phyloP scores from a whole-genome alignment of 2,329 filamentous ascomycete genomes.

The Cladosporium colombiae region DNA sequence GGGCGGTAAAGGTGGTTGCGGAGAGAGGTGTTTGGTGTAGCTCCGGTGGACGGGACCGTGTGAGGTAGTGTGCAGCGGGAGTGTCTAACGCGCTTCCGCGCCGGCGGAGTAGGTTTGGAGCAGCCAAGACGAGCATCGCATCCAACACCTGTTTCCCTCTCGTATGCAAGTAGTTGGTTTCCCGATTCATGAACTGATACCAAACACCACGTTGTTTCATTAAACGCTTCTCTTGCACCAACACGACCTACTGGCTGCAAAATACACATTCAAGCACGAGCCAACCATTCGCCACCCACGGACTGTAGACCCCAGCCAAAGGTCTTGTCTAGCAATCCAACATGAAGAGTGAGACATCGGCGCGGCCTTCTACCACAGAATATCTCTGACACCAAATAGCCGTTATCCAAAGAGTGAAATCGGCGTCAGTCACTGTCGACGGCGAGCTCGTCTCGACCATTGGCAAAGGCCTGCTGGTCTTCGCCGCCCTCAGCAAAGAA shows the following conservation, averaged over 20 bases:
- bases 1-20: conserved; percentile 9
- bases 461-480: conserved; percentile 83
- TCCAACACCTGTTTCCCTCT: not conserved
- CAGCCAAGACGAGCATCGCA: conserved; percentile 1
- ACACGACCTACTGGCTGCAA: not conserved
- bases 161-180: not conserved
- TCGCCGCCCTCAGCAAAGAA: conserved; percentile 86
- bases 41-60: conserved; percentile 7
- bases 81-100: conserved; percentile 5
- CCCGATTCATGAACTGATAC: not conserved
- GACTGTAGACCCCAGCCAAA: not conserved
- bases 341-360: conserved; percentile 45
- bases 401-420: conserved; percentile 89
- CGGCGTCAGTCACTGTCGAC: conserved; percentile 93
- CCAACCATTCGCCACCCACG: conserved; percentile 5
- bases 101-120: conserved; percentile 5
- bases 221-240: no score
- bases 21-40: conserved; percentile 2
- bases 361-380: not conserved
- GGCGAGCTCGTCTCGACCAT: conserved; percentile 88
- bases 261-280: not conserved
- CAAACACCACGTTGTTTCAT: not conserved
- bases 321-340: conserved; percentile 1
- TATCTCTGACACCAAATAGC: conserved; percentile 54
- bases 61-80: conserved; percentile 9